Evolutionary conservation across 2,329 filamentous ascomycete genomes (phyloP), one percentile per base, ranked within the genome.

Genomic region (Metarhizium humberi): DNA sequence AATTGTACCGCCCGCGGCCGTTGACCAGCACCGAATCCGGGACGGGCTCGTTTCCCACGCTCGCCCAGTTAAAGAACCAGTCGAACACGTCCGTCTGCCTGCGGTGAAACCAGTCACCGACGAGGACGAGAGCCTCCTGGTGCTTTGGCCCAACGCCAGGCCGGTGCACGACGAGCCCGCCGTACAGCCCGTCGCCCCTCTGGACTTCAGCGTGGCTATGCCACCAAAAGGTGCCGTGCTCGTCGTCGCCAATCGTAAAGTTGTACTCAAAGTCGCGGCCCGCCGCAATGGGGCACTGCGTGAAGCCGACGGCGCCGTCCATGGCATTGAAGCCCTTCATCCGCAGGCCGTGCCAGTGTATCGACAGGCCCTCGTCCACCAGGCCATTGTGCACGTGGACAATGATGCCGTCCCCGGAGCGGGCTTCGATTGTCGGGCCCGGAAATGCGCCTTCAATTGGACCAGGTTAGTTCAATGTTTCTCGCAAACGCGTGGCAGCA

Each of bases 331-430:
- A 87, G 14, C 84, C 85, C 62, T 87, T 86, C 67, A 90, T 85
- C 62, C 80, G 88, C 56, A 92, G 76, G 13, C 87, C 87, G 61
- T 91, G 87, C 70, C 87, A 90, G 65, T 91, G 87, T 10, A 90
- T 73, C 53, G 77, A 80, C 20, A 84, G 82, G 18, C 75, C 79
- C 62, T 89, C 85, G 6, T 75, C 76, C 0, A 85, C 78, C 32
- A 79, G 75, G 4, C 68, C 66, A 63, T 91, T 91, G 64, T 80
- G 73, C 54, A 89, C 76, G 47, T 86, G 80, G 52, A 90, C 81
- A 11, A 87, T 69, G n/a, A 92, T 67, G 3, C 78, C 80, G 62
- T 92, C 87, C 20, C 86, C 86, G 58, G 86, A 82, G 59, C 86
- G 87, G 54, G 82, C 80, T 60, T 87, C 80, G 54, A 92, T 81